A percentile compares a stretch with the other conserved stretches of the same genome.
Evolutionary conservation across 2,329 filamentous ascomycete genomes (phyloP).

Genomic region (Microdochium bolleyi): DNA sequence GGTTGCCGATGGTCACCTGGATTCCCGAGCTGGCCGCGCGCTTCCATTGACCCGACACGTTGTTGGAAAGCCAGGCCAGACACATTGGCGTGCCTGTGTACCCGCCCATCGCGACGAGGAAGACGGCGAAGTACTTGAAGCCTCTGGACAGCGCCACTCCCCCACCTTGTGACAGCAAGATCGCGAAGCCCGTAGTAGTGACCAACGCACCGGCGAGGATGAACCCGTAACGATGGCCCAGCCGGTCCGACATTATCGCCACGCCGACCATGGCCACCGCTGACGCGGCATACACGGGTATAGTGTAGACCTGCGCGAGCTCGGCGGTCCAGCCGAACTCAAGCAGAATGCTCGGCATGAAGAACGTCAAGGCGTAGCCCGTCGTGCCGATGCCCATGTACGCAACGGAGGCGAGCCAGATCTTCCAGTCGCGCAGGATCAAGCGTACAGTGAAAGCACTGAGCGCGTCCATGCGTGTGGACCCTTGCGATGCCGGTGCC

Average conservation of each 20-base stretch:
- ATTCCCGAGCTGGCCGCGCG: conserved; percentile 38
- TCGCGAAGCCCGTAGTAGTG: conserved; percentile 21
- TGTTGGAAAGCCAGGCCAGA: conserved; percentile 42
- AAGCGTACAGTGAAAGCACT: conserved; percentile 17
- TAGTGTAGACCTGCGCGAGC: conserved; percentile 26
- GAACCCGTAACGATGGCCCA: conserved; percentile 24
- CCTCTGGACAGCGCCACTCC: conserved; percentile 10
- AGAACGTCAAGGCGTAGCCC: conserved; percentile 26
- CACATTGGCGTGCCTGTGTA: conserved; percentile 23
- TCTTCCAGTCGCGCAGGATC: conserved; percentile 29
- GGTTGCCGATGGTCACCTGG: conserved; percentile 42
- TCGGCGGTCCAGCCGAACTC: conserved; percentile 27
- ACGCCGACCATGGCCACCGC: conserved; percentile 20
- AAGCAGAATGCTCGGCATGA: conserved; percentile 31
- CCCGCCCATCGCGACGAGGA: conserved; percentile 25
- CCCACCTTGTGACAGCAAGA: conserved; percentile 20
- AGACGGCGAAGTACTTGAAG: conserved; percentile 25
- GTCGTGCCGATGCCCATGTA: conserved; percentile 21
- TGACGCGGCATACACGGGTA: conserved; percentile 26
- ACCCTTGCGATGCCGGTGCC: neutral
- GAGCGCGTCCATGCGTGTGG: conserved; percentile 12
- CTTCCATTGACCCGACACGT: conserved; percentile 44
- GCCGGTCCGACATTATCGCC: conserved; percentile 23
- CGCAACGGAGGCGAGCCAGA: conserved; percentile 25
- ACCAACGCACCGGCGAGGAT: conserved; percentile 18